Conservation (phyloP, 371 early-diverging fungal genomes). For the Mucor irregularis region DNA sequence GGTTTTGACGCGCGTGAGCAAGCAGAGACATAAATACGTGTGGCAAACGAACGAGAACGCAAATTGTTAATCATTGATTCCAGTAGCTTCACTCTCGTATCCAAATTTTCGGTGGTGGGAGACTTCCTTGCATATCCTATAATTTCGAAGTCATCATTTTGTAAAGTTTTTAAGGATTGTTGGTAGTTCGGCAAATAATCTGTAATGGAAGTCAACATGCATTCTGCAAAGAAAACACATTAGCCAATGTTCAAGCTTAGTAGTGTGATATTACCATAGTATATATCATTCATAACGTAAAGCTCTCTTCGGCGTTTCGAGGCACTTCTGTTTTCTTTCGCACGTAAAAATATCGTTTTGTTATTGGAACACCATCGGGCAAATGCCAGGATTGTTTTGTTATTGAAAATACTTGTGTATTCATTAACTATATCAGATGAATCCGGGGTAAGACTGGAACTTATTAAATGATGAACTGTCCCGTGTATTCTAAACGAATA, state of each 20-base stretch:
- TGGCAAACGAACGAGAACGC: conserved; percentile 15
- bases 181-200: conserved; percentile 13
- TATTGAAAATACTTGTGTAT: too few species aligned
- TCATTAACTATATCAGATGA: too few species aligned
- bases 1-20: conserved; percentile 9
- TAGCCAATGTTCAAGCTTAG: too few species aligned
- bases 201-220: conserved; percentile 2
- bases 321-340: too few species aligned
- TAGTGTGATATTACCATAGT: too few species aligned
- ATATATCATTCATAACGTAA: too few species aligned
- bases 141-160: conserved; percentile 13
- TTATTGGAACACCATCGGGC: too few species aligned
- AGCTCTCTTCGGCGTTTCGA: too few species aligned
- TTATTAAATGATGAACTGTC: not conserved
- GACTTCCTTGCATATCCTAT: conserved; percentile 22
- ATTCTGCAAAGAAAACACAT: conserved; percentile 9
- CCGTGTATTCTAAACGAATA: conserved; percentile 2
- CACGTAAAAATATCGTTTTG: too few species aligned
- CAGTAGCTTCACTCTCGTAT: conserved; percentile 10
- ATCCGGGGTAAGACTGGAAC: too few species aligned
- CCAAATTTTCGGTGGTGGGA: conserved; percentile 8
- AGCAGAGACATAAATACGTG: conserved; percentile 15
- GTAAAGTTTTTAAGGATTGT: conserved; percentile 13
- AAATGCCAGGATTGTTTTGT: too few species aligned
- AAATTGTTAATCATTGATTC: conserved; percentile 15